Percentiles rank a stretch among this genome's conserved stretches.
Conservation (phyloP, 192 early-diverging fungal genomes). For the Backusella psychrophila region DNA sequence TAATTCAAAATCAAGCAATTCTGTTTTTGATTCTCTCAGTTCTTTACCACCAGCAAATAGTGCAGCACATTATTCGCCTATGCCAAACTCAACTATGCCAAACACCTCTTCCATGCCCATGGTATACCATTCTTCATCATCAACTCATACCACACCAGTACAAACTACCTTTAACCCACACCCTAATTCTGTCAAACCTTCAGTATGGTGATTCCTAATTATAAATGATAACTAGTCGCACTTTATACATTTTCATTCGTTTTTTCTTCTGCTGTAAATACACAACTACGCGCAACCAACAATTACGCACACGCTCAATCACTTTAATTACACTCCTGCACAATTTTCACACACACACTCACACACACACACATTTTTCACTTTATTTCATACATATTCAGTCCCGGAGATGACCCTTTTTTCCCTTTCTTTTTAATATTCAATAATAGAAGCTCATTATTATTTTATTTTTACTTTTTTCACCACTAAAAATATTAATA, state of each 20-base stretch:
- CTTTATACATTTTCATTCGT: constrained; percentile 4
- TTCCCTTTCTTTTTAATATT: not conserved
- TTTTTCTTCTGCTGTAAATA: not conserved
- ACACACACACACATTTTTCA: no score
- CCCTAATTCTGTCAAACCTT: not conserved
- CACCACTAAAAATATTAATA: not conserved
- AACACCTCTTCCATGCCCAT: not conserved
- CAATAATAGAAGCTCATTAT: not conserved
- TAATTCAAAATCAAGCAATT: not conserved
- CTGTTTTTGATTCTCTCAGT: not conserved
- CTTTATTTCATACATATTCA: not conserved
- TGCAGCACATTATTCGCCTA: not conserved
- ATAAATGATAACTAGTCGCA: not conserved
- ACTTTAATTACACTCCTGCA: not conserved
- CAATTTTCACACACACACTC: not conserved
- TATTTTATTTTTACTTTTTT: not conserved
- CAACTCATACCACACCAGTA: not conserved
- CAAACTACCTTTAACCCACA: not conserved
- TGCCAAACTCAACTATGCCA: constrained; percentile 4
- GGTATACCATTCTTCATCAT: constrained; percentile 1
- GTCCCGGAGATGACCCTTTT: not conserved
- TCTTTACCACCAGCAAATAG: not conserved
- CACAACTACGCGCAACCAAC: not conserved
- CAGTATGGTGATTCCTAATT: not conserved
- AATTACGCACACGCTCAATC: not conserved